Evolutionary conservation across 1,284 basidiomycete species (phyloP), one percentile per base, ranked within the genome.

Genomic region (Ustilago trichophora): DNA sequence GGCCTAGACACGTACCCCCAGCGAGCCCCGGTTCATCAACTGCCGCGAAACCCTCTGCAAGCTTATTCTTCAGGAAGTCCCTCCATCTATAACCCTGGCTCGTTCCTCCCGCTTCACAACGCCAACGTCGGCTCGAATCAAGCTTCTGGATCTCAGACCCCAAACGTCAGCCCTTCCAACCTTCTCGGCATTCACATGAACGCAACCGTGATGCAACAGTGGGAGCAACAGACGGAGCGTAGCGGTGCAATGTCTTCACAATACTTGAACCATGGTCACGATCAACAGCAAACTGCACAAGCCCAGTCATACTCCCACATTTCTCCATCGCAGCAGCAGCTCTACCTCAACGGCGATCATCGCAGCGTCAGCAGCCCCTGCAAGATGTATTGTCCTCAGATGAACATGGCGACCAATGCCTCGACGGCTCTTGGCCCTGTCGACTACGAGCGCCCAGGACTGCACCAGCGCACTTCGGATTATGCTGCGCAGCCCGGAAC

Each of bases 151-250:
- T 16, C 11, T 3, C 22, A 29, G 7, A 31, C 26, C n/a, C 18
- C 27, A 1, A 10, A 26, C 15, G 29, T 35, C 9, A 15, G 15
- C 5, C 25, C 53, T 6, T 24, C 35, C 26, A 63, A 63, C 31
- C 5, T 44, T 22, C 54, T 64, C 26, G 60, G 60, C 18, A 51
- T 64, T 18, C 49, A 64, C 16, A 25, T 53, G 11, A 33, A 41
- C 26, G 21, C 35, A 8, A 40, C 19, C 8, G 12, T 38, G 16
- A 33, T 37, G 21, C 48, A 48, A 25, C 49, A 48, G 3, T 64
- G 60, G 60, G 40, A 31, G 27, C 53, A 48, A 6, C 35, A 40
- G 13, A 32, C 25, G 36, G 44, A 40, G 18, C 53, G 26, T n/a
- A 6, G 27, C 7, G 22, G 21, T n/a, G n/a, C n/a, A n/a, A n/a